A percentile compares a stretch with the other conserved stretches of the same genome.
These are phyloP conservation scores for Spinellus fusiger DNA, from an alignment of 192 early-diverging fungal genomes.

Conservation along the genomic window DNA sequence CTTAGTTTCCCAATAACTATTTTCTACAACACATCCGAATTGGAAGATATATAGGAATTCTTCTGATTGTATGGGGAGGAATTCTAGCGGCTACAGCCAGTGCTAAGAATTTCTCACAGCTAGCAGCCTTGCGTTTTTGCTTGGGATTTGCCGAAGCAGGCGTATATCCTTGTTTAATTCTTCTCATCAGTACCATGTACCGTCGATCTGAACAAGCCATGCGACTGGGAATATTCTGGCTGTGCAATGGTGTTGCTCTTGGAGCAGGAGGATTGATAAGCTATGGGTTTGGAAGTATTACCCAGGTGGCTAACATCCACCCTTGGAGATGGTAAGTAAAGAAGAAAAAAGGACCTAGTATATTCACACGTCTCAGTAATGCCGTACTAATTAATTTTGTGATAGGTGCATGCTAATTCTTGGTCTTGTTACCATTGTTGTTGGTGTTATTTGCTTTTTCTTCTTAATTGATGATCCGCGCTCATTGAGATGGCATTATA, in stretches of 20 bases:
- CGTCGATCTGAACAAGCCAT: slow-evolving; percentile 17
- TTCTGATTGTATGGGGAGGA: slow-evolving; percentile 14
- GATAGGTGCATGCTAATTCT: slow-evolving; percentile 12
- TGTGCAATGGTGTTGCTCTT: slow-evolving; percentile 5
- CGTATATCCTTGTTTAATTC: slow-evolving; percentile 12
- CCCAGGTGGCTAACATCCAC: not conserved
- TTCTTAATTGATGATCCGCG: slow-evolving; percentile 19
- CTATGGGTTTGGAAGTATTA: slow-evolving; percentile 19
- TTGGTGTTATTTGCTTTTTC: slow-evolving; percentile 20
- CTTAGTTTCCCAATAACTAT: slow-evolving; percentile 22
- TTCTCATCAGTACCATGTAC: slow-evolving; percentile 18
- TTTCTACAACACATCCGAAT: slow-evolving; percentile 17
- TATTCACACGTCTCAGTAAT: not conserved
- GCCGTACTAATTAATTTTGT: not conserved
- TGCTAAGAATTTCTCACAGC: slow-evolving; percentile 15
- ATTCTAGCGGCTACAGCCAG: not conserved
- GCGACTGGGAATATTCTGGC: slow-evolving; percentile 9
- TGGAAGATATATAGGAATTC: slow-evolving; percentile 8
- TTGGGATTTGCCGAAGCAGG: slow-evolving; percentile 25
- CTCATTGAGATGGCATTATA: slow-evolving; percentile 1
- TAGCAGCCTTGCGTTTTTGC: slow-evolving; percentile 15
- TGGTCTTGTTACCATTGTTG: slow-evolving; percentile 12
- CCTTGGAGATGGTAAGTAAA: slow-evolving; percentile 22
- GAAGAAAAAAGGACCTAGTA: too few species aligned
- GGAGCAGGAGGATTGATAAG: slow-evolving; percentile 8